phyloP scores from a whole-genome alignment of 345 rosid species.

The Eucalyptus tenuipes region DNA sequence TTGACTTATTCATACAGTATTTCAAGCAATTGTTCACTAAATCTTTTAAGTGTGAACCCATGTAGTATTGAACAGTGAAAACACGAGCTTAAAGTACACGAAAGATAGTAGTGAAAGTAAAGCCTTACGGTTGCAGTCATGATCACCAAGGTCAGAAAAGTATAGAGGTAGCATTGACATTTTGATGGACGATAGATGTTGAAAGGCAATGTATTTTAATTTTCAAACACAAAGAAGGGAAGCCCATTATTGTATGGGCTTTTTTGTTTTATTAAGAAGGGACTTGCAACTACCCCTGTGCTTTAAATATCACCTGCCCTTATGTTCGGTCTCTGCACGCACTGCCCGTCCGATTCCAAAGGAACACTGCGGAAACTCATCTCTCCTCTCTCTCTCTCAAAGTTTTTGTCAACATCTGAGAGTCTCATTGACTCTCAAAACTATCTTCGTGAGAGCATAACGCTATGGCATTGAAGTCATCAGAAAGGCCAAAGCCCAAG shows the following conservation, averaged over 20 bases:
- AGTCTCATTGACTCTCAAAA: background rate
- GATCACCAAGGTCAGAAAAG: background rate
- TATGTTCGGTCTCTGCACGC: background rate
- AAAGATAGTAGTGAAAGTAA: background rate
- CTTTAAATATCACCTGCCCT: background rate
- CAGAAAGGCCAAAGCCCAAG: conserved; percentile 48
- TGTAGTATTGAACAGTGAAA: background rate
- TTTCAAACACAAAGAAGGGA: background rate
- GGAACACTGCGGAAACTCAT: background rate
- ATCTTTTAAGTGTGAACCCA: background rate
- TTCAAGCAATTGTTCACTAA: background rate
- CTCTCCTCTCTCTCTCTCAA: background rate
- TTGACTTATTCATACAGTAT: background rate
- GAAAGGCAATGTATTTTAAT: background rate
- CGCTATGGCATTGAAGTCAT: conserved; percentile 23
- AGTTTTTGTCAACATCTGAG: background rate
- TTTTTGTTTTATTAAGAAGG: background rate
- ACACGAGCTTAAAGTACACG: background rate
- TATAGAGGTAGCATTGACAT: background rate
- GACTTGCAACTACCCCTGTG: background rate
- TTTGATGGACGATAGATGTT: background rate
- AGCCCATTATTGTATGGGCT: background rate
- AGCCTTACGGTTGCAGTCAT: background rate
- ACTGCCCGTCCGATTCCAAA: background rate
- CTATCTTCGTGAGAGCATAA: background rate